These are phyloP conservation scores for Podaxis sp. DNA, from an alignment of 768 basidiomycete species.

Conservation along the genomic window DNA sequence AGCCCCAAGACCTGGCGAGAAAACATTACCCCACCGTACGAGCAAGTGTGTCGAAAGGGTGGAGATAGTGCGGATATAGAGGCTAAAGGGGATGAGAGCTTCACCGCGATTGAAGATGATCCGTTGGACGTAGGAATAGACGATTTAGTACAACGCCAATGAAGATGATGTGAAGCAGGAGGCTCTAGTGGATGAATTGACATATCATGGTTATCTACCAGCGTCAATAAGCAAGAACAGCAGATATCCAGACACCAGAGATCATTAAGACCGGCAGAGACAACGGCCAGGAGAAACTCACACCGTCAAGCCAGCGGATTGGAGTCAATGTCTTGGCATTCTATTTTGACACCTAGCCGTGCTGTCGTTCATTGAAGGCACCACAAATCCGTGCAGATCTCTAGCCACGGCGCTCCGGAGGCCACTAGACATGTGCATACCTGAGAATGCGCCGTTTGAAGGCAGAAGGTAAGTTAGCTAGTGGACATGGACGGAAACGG, in stretches of 20 bases:
- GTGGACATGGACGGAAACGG: too few species aligned
- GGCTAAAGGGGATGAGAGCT: not conserved
- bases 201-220: not conserved
- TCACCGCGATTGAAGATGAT: not conserved
- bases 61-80: not conserved
- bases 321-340: not conserved
- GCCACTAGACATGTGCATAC: too few species aligned
- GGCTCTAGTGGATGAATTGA: not conserved
- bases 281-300: not conserved
- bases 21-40: not conserved
- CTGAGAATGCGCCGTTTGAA: too few species aligned
- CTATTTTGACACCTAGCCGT: not conserved
- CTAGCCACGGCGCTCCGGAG: too few species aligned
- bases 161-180: not conserved
- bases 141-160: not conserved
- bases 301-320: not conserved
- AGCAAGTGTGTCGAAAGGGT: not conserved
- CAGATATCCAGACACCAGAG: not conserved
- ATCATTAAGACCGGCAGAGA: not conserved
- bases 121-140: not conserved
- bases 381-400: too few species aligned
- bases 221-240: not conserved
- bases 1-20: not conserved
- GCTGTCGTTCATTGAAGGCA: not conserved
- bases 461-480: too few species aligned